Evolutionary conservation across 805 yeast species (phyloP), one percentile per base, ranked within the genome.

Genomic region (Hanseniaspora lindneri): DNA sequence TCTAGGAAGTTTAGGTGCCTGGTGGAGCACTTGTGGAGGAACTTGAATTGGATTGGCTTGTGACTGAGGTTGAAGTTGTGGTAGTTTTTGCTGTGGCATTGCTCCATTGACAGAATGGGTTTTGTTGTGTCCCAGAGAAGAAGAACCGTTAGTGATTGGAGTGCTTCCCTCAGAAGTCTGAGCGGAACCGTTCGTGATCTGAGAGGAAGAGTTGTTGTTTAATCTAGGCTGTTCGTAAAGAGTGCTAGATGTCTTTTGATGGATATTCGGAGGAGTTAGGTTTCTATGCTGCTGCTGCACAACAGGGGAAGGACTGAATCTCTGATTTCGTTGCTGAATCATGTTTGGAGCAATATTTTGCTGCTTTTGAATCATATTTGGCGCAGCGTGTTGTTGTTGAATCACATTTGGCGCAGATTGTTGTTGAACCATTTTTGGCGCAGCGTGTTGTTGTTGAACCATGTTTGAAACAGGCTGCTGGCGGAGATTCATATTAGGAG

Each of bases 1-100:
- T 28, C 50, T 39, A 29, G 50, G 50, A 10, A 46, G 21, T 24
- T 24, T 33, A 7, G 39, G 33, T 17, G 30, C 32, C 17, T 33
- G 39, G 13, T 37, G 42, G 14, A 16, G 13, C 10, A 41, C 39
- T 29, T 37, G 42, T 13, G 19, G 36, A 20, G 37, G 49, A 5
- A 39, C 43, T 24, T 32, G 37, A 20, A 33, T 33, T 33, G 20
- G 32, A 17, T 14, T 32, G 13, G 19, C 25, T 23, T 30, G 17
- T 14, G 17, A 17, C 35, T 10, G 41, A 3, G 39, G 16, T 8
- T 9, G 28, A 21, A 5, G 4, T 28, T 10, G 20, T 10, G 13
- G 28, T n/a, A 13, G 37, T 14, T 9, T 8, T 19, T 35, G 21
- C 28, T 20, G 27, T 20, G n/a, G n/a, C n/a, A 20, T 36, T 36